Percentiles rank a stretch among this genome's conserved stretches.
phyloP scores from a whole-genome alignment of 2,329 filamentous ascomycete species.

The Aspergillus sp. region DNA sequence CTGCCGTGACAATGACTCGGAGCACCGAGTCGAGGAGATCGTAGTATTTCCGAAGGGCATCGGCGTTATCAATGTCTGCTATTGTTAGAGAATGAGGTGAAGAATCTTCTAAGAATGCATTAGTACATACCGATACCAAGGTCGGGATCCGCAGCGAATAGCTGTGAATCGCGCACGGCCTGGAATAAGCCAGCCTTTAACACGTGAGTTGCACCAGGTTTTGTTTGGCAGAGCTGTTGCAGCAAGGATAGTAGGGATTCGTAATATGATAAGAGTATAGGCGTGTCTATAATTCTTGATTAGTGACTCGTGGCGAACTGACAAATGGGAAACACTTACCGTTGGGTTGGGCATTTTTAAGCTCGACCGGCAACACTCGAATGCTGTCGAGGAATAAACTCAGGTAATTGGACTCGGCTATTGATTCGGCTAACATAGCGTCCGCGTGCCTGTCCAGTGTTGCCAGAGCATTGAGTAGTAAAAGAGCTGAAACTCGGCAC shows the following conservation, averaged over 20 bases:
- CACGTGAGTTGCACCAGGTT: conserved; percentile 80
- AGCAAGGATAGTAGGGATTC: conserved; percentile 80
- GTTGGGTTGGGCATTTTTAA: conserved; percentile 57
- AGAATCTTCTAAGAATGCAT: not conserved
- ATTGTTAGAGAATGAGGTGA: conserved; percentile 22
- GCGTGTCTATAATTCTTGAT: conserved; percentile 46
- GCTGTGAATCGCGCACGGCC: conserved; percentile 73
- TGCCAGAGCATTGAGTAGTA: conserved; percentile 78
- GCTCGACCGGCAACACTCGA: conserved; percentile 71
- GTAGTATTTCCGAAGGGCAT: conserved; percentile 78
- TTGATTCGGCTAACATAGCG: conserved; percentile 72
- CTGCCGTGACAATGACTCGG: conserved; percentile 76
- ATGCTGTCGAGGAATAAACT: conserved; percentile 87
- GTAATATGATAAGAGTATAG: conserved; percentile 59
- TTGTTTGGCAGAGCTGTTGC: conserved; percentile 78
- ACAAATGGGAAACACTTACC: conserved; percentile 49
- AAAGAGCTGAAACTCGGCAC: conserved; percentile 80
- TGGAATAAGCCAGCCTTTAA: conserved; percentile 86
- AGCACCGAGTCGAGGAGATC: conserved; percentile 76
- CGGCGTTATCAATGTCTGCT: conserved; percentile 63
- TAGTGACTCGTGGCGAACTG: conserved; percentile 2
- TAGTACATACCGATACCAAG: conserved; percentile 66
- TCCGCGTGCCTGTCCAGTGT: conserved; percentile 70
- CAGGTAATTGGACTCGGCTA: conserved; percentile 87
- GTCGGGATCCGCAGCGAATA: conserved; percentile 90